phyloP scores from a whole-genome alignment of 257 asterid genomes.

The Leptodermis oblonga region DNA sequence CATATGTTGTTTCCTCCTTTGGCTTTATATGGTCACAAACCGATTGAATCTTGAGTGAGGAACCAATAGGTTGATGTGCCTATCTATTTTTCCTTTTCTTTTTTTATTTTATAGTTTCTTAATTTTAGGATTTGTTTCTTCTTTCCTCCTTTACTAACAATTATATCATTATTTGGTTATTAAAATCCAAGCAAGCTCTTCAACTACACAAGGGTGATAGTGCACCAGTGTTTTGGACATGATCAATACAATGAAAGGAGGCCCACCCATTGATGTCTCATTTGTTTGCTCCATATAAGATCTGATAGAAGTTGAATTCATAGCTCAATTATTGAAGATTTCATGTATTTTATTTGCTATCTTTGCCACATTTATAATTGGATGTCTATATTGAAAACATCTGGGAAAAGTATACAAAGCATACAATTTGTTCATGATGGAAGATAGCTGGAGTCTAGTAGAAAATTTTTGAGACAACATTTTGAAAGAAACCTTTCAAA shows the following conservation, averaged over 20 bases:
- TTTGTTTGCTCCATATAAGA: slow-evolving; percentile 96
- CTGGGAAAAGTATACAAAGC: neutral
- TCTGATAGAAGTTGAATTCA: slow-evolving; percentile 4
- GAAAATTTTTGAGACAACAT: neutral
- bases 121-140: slow-evolving; percentile 5
- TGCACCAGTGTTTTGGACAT: slow-evolving; percentile 71
- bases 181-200: slow-evolving; percentile 86
- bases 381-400: neutral
- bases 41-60: no score
- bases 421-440: neutral
- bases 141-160: neutral
- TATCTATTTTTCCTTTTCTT: no score
- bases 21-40: no score
- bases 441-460: neutral
- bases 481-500: neutral
- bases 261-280: slow-evolving; percentile 95
- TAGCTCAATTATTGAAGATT: neutral
- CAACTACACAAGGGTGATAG: slow-evolving; percentile 86
- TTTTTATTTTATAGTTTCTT: no score
- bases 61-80: no score
- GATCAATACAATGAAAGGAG: slow-evolving; percentile 86
- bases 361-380: neutral
- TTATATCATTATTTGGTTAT: slow-evolving; percentile 10
- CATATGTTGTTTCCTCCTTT: no score
- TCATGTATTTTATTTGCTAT: neutral